These are phyloP conservation scores for Elymus sibiricus DNA, from an alignment of 176 grass and related monocot genomes.

Conservation along the genomic window DNA sequence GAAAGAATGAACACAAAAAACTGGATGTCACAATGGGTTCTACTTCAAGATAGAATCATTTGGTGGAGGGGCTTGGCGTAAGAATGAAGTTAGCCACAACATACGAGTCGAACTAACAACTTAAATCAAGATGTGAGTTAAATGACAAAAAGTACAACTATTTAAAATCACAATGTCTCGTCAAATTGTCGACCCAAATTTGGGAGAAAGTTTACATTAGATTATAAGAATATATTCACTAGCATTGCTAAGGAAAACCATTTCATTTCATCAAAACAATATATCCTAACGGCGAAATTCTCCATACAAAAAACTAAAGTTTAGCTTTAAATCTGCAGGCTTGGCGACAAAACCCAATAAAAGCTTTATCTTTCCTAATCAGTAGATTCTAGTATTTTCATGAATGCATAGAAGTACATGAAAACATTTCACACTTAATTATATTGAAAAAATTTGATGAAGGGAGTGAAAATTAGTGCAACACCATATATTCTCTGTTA, in stretches of 20 bases:
- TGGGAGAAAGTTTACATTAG: not conserved
- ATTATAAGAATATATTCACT: not conserved
- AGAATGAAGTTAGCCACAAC: not conserved
- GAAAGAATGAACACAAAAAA: not conserved
- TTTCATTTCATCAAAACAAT: not conserved
- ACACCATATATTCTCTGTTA: not conserved
- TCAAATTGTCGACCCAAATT: not conserved
- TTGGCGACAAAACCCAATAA: not conserved
- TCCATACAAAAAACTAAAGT: not conserved
- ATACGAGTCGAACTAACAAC: not conserved
- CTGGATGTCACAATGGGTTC: not conserved
- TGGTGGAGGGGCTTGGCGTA: not conserved
- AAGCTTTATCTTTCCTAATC: not conserved
- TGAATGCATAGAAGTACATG: not conserved
- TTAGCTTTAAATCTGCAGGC: not conserved
- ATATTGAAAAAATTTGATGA: not conserved
- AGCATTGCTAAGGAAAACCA: not conserved
- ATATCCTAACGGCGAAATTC: not conserved
- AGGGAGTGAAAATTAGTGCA: not conserved
- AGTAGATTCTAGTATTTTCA: not conserved
- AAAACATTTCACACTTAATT: not conserved
- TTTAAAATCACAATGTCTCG: not conserved
- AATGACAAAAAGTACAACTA: not conserved
- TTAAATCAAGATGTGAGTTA: not conserved
- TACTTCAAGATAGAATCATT: not conserved